Evolutionary conservation across 2,329 filamentous ascomycete species (phyloP), one percentile per base, ranked within the genome.

Genomic region (Hortaea sp.): DNA sequence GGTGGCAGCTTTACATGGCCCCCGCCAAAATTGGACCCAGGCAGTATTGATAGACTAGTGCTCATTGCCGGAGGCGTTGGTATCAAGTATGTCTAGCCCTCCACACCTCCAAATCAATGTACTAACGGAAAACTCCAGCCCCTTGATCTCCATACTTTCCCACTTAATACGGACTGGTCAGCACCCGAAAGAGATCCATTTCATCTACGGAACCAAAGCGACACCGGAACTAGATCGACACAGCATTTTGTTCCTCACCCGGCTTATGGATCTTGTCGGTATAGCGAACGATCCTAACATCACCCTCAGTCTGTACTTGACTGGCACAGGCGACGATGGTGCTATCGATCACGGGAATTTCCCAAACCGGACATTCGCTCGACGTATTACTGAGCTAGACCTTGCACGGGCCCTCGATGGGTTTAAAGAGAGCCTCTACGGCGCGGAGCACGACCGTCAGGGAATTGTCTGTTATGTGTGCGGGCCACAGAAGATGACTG

Each of bases 1-100:
- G 88, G 88, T 1, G 88, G 88, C 0, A 82, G 79, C 54, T 95
- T 95, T 58, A 75, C 83, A 3, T 94, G 82, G 71, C 88, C 88
- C 0, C 85, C 84, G 0, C 67, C 70, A 0, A 63, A 65, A 13
- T 44, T 58, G 1, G 65, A 73, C 41, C 49, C 63, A 3, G 57
- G 61, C 4, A 53, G 62, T 4, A 69, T 84, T 38, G 70, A 72
- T 39, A 79, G 76, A 45, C 72, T 84, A 5, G 76, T 94, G 3
- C 81, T 94, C 51, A 72, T 94, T 10, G 87, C 86, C 0, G 87
- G 86, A 1, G 88, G 87, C 1, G 81, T 94, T 20, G 87, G 88
- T 0, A 82, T 94, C 47, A 94, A 94, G 77, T 79, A 64, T 52
- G 73, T 7, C 37, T 57, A 20, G 39, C 43, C 20, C 10, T 7